Evolutionary conservation across 148 eudicot genomes (phyloP).

Genomic region (Vaccinium macrocarpon): DNA sequence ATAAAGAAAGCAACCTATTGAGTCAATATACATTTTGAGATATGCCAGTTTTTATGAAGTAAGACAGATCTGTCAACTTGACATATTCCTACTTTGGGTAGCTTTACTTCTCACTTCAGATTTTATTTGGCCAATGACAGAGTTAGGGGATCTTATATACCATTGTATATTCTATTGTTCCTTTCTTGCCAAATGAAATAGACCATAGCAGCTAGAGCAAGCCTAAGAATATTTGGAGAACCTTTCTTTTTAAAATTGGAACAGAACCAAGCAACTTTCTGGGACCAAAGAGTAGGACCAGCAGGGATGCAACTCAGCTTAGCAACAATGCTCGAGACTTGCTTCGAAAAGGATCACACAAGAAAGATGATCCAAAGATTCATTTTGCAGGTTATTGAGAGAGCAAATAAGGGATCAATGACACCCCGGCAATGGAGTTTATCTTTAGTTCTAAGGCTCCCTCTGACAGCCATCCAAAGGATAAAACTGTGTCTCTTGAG

Average conservation of each 20-base stretch:
- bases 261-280: neutral
- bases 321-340: neutral
- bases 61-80: neutral
- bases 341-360: neutral
- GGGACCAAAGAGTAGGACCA: neutral
- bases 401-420: neutral
- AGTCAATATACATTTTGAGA: neutral
- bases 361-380: neutral
- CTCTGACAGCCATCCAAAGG: too few relatives aligned
- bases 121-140: neutral
- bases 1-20: neutral
- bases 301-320: neutral
- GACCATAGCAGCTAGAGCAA: neutral
- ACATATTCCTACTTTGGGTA: slow-evolving; percentile 3
- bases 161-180: neutral
- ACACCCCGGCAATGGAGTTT: too few relatives aligned
- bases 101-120: neutral
- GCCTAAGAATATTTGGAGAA: neutral
- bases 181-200: neutral
- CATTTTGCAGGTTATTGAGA: neutral
- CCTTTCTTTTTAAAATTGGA: neutral
- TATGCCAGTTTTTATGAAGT: neutral
- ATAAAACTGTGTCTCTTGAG: neutral
- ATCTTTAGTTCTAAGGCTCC: too few relatives aligned
- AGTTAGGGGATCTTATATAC: neutral